Evolutionary conservation across 164 flowering plant species (phyloP).

Genomic region (Houttuynia cordata): DNA sequence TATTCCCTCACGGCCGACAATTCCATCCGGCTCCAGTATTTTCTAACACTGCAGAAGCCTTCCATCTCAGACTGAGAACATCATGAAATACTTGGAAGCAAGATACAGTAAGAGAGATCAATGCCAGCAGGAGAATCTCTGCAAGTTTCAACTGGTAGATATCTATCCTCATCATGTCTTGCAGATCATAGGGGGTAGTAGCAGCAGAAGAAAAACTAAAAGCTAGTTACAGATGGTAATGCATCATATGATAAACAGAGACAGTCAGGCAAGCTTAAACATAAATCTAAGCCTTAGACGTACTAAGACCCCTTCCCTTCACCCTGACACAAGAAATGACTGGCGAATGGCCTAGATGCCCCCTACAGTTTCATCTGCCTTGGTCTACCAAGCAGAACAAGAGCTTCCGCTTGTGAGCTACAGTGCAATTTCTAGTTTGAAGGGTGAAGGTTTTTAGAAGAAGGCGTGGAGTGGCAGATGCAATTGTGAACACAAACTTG

Average conservation of each 20-base stretch:
- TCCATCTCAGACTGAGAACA: not conserved
- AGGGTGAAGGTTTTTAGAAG: too few species aligned
- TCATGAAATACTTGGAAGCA: not conserved
- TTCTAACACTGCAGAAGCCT: not conserved
- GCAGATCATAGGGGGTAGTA: not conserved
- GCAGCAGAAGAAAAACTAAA: not conserved
- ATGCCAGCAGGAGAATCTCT: not conserved
- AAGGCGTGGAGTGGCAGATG: not conserved
- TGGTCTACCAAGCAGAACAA: too few species aligned
- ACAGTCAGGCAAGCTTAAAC: too few species aligned
- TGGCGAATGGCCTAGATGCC: too few species aligned
- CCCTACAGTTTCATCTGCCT: not conserved
- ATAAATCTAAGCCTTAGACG: too few species aligned
- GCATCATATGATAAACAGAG: too few species aligned
- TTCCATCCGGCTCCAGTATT: too few species aligned
- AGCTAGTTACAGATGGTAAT: too few species aligned
- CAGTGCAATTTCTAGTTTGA: not conserved
- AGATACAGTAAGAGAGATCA: not conserved
- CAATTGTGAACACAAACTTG: not conserved
- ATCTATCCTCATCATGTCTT: not conserved
- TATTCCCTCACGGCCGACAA: too few species aligned
- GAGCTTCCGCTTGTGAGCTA: not conserved
- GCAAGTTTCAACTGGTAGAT: not conserved
- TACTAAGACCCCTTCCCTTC: too few species aligned
- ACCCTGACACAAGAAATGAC: too few species aligned